Percentiles rank a stretch among this genome's conserved stretches.
phyloP scores from a whole-genome alignment of 352 stramenopile genomes.

The Globisporangium mamillatum region DNA sequence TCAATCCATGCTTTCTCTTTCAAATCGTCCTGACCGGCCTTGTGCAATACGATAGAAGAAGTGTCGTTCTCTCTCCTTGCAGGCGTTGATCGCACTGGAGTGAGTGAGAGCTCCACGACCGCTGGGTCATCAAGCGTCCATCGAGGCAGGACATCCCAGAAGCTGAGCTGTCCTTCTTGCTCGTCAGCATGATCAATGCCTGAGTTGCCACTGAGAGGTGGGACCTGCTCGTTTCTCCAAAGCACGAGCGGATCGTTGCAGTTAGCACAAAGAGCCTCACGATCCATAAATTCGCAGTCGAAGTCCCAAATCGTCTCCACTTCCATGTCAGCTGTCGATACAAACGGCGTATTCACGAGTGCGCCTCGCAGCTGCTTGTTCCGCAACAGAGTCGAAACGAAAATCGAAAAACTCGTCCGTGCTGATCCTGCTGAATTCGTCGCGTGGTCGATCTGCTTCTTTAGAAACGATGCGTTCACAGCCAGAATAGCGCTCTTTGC shows the following conservation, averaged over 20 bases:
- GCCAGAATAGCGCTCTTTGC: not conserved
- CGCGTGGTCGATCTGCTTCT: not conserved
- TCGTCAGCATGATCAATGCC: not conserved
- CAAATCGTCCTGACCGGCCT: not conserved
- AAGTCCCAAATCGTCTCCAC: constrained; percentile 1
- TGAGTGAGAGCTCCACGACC: not conserved
- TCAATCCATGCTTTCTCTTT: not conserved
- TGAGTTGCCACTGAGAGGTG: not conserved
- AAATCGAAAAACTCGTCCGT: not conserved
- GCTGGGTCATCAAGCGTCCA: not conserved
- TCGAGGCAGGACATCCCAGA: constrained; percentile 14
- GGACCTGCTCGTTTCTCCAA: constrained; percentile 3
- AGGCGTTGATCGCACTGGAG: not conserved
- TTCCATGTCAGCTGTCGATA: constrained; percentile 12
- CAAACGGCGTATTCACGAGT: constrained; percentile 10
- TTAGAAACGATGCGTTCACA: not conserved
- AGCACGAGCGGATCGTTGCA: constrained; percentile 10
- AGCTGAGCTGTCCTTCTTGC: not conserved
- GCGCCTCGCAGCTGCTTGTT: constrained; percentile 2
- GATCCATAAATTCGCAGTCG: constrained; percentile 9
- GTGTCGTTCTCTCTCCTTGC: not conserved
- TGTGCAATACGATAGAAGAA: not conserved
- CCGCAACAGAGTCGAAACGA: constrained; percentile 7
- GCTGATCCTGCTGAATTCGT: not conserved
- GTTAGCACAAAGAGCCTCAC: not conserved